Evolutionary conservation across 371 early-diverging fungal genomes (phyloP).

Genomic region (Mucor indicus): DNA sequence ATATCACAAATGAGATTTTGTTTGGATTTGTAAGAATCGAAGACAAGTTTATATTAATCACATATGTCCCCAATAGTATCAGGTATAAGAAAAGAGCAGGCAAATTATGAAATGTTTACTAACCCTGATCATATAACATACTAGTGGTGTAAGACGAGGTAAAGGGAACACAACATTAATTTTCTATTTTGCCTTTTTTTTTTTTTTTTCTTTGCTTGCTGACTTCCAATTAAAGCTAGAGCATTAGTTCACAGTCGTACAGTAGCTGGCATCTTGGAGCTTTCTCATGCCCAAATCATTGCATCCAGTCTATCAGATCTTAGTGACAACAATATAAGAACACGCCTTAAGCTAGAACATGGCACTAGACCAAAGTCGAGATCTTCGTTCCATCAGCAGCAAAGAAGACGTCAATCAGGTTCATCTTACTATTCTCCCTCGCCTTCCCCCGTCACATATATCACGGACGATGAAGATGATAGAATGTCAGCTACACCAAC

Average conservation of each 20-base stretch:
- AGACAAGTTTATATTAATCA: constrained; percentile 58
- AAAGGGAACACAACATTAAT: constrained; percentile 1
- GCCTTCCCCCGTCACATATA: constrained; percentile 17
- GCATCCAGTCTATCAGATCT: constrained; percentile 42
- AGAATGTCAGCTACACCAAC: constrained; percentile 10
- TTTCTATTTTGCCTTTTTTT: neutral
- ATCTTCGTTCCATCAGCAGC: constrained; percentile 18
- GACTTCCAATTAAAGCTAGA: constrained; percentile 61
- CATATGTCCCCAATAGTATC: constrained; percentile 67
- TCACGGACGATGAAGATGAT: constrained; percentile 1
- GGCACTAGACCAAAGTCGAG: constrained; percentile 37
- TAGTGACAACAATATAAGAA: constrained; percentile 36
- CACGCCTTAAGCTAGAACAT: constrained; percentile 26
- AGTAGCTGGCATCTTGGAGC: constrained; percentile 56
- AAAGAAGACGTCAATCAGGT: constrained; percentile 25
- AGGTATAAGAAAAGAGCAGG: too few relatives aligned
- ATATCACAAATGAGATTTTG: constrained; percentile 62
- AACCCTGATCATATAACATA: constrained; percentile 1
- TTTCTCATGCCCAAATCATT: constrained; percentile 50
- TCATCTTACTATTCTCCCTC: constrained; percentile 19
- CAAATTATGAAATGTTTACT: neutral
- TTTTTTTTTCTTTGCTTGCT: neutral
- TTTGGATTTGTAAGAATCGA: constrained; percentile 67
- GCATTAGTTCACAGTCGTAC: constrained; percentile 71
- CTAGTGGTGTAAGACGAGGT: constrained; percentile 65